phyloP scores from a whole-genome alignment of 257 asterid genomes.

The Scutellaria barbata region DNA sequence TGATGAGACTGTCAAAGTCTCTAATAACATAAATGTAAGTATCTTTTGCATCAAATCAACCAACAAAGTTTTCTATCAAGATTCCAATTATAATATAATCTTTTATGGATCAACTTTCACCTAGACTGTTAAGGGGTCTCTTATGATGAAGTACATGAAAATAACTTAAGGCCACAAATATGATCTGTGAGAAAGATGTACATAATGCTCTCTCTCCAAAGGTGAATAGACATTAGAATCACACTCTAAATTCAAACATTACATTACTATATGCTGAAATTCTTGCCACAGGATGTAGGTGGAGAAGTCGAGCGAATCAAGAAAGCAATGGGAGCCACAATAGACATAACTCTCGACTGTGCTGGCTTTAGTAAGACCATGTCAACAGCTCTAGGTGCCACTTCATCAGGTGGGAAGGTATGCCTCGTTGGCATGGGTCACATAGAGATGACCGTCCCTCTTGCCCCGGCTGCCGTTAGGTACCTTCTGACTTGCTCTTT shows the following conservation, averaged over 20 bases:
- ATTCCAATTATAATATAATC: too few relatives aligned
- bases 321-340: conserved; percentile 61
- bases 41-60: conserved; percentile 13
- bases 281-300: conserved; percentile 60
- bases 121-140: not conserved
- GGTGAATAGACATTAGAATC: not conserved
- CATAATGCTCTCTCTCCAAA: not conserved
- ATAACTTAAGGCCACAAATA: not conserved
- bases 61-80: not conserved
- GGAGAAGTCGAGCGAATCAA: conserved; percentile 66
- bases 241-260: not conserved
- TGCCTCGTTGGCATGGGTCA: conserved; percentile 95
- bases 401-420: conserved; percentile 86
- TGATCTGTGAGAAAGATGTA: not conserved
- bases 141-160: not conserved
- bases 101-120: not conserved
- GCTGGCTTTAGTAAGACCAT: conserved; percentile 85
- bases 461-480: conserved; percentile 92
- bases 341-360: conserved; percentile 79
- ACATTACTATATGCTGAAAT: not conserved
- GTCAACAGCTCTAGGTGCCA: conserved; percentile 87
- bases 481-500: conserved; percentile 25
- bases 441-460: conserved; percentile 76
- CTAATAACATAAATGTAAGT: conserved; percentile 61
- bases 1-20: conserved; percentile 67